Evolutionary conservation across 352 stramenopile species (phyloP), one percentile per base, ranked within the genome.

Genomic region (Phytophthora crassamura): DNA sequence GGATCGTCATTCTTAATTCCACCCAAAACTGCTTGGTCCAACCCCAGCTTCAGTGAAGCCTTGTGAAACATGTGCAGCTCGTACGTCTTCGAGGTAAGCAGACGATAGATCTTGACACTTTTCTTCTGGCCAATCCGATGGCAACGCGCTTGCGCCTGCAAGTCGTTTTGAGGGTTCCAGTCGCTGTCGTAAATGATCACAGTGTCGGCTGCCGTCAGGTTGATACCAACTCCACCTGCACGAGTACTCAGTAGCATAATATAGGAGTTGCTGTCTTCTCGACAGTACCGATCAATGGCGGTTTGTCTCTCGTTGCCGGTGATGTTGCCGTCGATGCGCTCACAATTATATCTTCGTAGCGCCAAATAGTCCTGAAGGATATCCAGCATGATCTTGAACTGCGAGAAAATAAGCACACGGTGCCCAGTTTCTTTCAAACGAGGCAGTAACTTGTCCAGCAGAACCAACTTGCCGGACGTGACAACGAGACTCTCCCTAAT

Each of bases 321-420:
- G 57, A 99, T 98, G 41, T 95, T 98, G 42, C 98, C 98, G 74
- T 99, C 98, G 59, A 99, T 99, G 11, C 98, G 89, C 64, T 99
- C 97, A 80, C 89, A 99, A 41, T 91, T 89, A 69, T 99, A 99
- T 32, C 81, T 64, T 18, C 96, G 89, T 32, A 93, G 65, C 9
- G 83, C 68, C 16, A 99, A 70, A 75, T 99, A 99, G 59, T 99
- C 98, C 72, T 99, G 97, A 18, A 99, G 69, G 39, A 99, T 98
- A 74, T 99, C 96, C 47, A 99, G 83, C 97, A 99, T 99, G 42
- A 99, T 98, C 74, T 98, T 99, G 75, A 98, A 97, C 78, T 99
- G 98, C 6, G 93, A 99, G 74, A 99, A 99, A 16, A 99, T 94
- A 9, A 99, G 75, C 25, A 99, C 94, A 15, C 97, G 88, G 63